phyloP scores from a whole-genome alignment of 208 protist genomes.

The Vickermania ingenoplastis region DNA sequence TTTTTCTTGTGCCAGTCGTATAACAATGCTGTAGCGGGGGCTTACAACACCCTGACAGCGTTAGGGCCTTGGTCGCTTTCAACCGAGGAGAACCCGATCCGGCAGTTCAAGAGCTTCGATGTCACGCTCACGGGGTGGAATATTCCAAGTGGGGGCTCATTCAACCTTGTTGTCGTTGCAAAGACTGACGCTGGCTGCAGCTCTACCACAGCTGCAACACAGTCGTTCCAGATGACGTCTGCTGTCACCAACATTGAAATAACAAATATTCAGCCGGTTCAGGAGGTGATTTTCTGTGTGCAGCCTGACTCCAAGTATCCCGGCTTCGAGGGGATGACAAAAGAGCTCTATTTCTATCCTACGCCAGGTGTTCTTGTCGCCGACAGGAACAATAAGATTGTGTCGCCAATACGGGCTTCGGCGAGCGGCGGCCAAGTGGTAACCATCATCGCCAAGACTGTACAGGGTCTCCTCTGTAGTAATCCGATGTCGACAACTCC shows the following conservation, averaged over 20 bases:
- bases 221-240: neutral
- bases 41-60: constrained; percentile 25
- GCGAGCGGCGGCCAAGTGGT: too few species aligned
- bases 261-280: constrained; percentile 1
- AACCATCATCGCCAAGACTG: too few species aligned
- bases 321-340: neutral
- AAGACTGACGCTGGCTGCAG: constrained; percentile 1
- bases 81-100: constrained; percentile 11
- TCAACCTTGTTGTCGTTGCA: neutral
- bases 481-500: too few species aligned
- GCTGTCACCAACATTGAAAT: constrained; percentile 1
- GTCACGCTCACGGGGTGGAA: constrained; percentile 25
- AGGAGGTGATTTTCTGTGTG: constrained; percentile 3
- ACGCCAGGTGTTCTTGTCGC: neutral
- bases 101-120: constrained; percentile 22
- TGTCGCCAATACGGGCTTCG: neutral
- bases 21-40: constrained; percentile 11
- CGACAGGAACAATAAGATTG: neutral
- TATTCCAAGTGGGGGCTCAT: neutral
- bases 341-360: neutral
- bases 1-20: constrained; percentile 42
- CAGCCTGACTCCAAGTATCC: neutral
- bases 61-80: constrained; percentile 25
- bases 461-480: too few species aligned
- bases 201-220: neutral